Base-by-base conservation (phyloP, 805 yeast species). In the Candida sanyiensis region DNA sequence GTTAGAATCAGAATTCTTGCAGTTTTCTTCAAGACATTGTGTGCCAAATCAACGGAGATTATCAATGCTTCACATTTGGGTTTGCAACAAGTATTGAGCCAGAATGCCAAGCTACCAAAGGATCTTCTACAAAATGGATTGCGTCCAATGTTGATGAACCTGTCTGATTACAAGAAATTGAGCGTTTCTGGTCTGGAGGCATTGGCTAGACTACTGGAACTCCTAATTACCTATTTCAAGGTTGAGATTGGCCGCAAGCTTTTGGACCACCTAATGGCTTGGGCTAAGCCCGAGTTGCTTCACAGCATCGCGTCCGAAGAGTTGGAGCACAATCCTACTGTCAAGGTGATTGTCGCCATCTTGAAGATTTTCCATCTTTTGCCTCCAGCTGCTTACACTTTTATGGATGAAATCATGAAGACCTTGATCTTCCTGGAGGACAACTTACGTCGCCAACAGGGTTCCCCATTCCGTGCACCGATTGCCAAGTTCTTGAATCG, bases 211-310 rank as follows among this genome's bases (percentile, higher is more conserved):
- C 67, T 93, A 23, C 67, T 93, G 29, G 96, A 90, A 54, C 66
- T 94, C 17, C 66, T 93, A 48, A 88, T 90, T 25, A 86, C 94
- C 4, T 90, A 93, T 54, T 93, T 93, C 69, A 83, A 94, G 57
- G 97, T 94, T 15, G 99, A 93, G 58, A 90, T 93, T 48, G 99
- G 99, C 23, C 74, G 88, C 35, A 93, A 93, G 52, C 64, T 93
- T 37, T 70, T 94, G 23, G 97, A 93, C 55, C 98, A 93, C 61
- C 67, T 93, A 47, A 83, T 81, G 74, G 96, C 97, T 0, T 89
- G 96, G 95, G 95, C 97, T 0, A 89, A 85, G 51, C 86, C 93
- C 3, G 74, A 75, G 21, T 75, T 84, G 1, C 60, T 94, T 28
- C 78, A 87, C 40, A 76, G 79, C 46, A 73, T 85, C 30, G 80